Evolutionary conservation across 768 basidiomycete species (phyloP).

Genomic region (Xerocomus brunneocitrinus): DNA sequence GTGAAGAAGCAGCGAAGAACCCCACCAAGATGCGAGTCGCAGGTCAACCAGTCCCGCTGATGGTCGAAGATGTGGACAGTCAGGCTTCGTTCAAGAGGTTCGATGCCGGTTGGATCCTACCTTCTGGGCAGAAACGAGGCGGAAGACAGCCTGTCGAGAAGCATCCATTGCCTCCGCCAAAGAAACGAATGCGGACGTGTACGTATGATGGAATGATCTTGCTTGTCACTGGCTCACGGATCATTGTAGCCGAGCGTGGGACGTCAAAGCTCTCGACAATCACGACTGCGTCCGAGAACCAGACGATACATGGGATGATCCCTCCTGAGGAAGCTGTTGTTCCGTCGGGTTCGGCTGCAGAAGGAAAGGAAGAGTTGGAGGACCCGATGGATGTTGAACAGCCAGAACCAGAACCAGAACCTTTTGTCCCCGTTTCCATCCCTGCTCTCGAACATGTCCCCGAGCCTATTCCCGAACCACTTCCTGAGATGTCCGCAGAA

Average conservation of each 20-base stretch:
- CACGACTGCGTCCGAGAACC: slow-evolving; percentile 45
- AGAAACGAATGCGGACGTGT: slow-evolving; percentile 51
- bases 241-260: slow-evolving; percentile 28
- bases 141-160: slow-evolving; percentile 48
- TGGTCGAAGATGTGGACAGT: slow-evolving; percentile 69
- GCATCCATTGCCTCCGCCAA: slow-evolving; percentile 45
- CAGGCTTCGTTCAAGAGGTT: slow-evolving; percentile 76
- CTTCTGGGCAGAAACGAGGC: slow-evolving; percentile 64
- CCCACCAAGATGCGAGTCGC: slow-evolving; percentile 16
- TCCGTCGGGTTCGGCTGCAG: slow-evolving; percentile 20
- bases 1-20: slow-evolving; percentile 26
- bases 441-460: neutral
- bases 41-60: slow-evolving; percentile 40
- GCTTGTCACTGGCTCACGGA: neutral
- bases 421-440: neutral
- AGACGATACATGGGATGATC: slow-evolving; percentile 28
- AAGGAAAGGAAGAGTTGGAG: slow-evolving; percentile 17
- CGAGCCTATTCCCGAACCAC: slow-evolving; percentile 3
- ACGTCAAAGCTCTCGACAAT: slow-evolving; percentile 43
- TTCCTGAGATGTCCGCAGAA: neutral
- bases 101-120: slow-evolving; percentile 85
- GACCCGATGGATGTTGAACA: slow-evolving; percentile 14
- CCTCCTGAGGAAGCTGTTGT: slow-evolving; percentile 24
- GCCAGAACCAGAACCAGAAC: slow-evolving; percentile 4
- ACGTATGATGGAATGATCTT: slow-evolving; percentile 6